Conservation (phyloP, 169 alveolate genomes). For the Eimeria sp. region DNA sequence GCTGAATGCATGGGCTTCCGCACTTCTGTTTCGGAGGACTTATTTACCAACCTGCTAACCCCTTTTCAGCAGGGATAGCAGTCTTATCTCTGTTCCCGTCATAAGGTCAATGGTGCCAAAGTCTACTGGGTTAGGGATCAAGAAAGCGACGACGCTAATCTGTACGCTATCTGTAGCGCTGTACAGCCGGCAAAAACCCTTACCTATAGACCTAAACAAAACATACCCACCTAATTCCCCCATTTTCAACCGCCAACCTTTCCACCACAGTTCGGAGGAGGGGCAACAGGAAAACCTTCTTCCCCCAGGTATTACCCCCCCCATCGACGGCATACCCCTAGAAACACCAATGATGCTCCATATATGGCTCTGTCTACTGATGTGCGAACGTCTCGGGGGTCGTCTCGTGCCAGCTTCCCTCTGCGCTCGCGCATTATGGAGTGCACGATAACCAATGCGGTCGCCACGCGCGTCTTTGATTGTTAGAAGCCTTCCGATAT, state of each 20-base stretch:
- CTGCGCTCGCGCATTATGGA: slow-evolving; percentile 4
- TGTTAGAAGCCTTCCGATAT: not conserved
- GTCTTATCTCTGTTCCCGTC: slow-evolving; percentile 26
- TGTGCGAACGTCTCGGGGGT: not conserved
- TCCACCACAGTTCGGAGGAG: not conserved
- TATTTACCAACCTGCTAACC: not conserved
- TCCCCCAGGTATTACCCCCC: slow-evolving; percentile 37
- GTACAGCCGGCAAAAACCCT: slow-evolving; percentile 9
- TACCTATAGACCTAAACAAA: slow-evolving; percentile 4
- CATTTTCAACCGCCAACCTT: no score
- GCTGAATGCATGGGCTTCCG: not conserved
- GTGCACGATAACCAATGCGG: not conserved
- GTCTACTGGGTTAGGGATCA: slow-evolving; percentile 2
- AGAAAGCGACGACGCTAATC: not conserved
- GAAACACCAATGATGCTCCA: slow-evolving; percentile 3
- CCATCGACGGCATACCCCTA: slow-evolving; percentile 54
- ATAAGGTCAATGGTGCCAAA: slow-evolving; percentile 1
- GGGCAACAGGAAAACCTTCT: slow-evolving; percentile 11
- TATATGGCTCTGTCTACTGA: not conserved
- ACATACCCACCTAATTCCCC: not conserved
- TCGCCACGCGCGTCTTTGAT: not conserved
- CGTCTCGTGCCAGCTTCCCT: slow-evolving; percentile 48
- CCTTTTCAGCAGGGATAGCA: slow-evolving; percentile 30
- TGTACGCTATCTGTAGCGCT: not conserved
- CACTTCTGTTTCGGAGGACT: not conserved